Evolutionary conservation across 495 filamentous ascomycete genomes (phyloP).

Genomic region (Echria macrotheca): DNA sequence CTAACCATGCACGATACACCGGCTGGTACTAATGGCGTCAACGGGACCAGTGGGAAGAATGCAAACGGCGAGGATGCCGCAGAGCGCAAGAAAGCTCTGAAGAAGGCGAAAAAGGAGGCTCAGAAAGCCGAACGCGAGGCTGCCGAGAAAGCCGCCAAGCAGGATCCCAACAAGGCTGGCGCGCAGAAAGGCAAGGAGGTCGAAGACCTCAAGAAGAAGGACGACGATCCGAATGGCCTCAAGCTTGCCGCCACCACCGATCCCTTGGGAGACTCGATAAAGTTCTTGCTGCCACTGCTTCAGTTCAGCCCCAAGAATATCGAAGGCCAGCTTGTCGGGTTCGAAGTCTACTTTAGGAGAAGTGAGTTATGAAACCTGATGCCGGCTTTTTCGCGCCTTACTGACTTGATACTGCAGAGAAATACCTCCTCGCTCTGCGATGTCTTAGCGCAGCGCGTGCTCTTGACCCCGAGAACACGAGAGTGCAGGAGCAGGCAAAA

Average conservation of each 20-base stretch:
- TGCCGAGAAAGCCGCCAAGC: conserved; percentile 64
- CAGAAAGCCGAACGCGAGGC: conserved; percentile 80
- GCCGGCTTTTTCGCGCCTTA: conserved; percentile 1
- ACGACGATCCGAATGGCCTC: conserved; percentile 77
- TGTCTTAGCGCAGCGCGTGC: conserved; percentile 69
- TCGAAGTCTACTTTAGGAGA: conserved; percentile 79
- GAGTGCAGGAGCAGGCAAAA: conserved; percentile 68
- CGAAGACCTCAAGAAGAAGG: conserved; percentile 28
- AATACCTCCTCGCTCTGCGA: conserved; percentile 77
- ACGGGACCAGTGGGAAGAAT: conserved; percentile 37
- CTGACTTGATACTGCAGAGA: conserved; percentile 51
- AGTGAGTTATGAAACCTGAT: conserved; percentile 46
- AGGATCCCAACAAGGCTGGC: conserved; percentile 59
- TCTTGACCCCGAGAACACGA: conserved; percentile 66
- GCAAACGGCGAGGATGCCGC: conserved; percentile 54
- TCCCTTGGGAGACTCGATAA: conserved; percentile 79
- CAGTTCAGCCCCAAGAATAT: conserved; percentile 78
- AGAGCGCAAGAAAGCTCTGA: conserved; percentile 86
- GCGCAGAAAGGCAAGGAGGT: conserved; percentile 39
- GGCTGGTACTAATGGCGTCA: conserved; percentile 51
- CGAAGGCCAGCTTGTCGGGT: conserved; percentile 75
- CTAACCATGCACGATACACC: conserved; percentile 74
- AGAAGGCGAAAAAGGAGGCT: conserved; percentile 92
- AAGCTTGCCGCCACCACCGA: conserved; percentile 73
- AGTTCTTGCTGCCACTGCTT: conserved; percentile 75